Evolutionary conservation across 2,329 filamentous ascomycete genomes (phyloP), one percentile per base, ranked within the genome.

Genomic region (Sclerotinia trifoliorum): DNA sequence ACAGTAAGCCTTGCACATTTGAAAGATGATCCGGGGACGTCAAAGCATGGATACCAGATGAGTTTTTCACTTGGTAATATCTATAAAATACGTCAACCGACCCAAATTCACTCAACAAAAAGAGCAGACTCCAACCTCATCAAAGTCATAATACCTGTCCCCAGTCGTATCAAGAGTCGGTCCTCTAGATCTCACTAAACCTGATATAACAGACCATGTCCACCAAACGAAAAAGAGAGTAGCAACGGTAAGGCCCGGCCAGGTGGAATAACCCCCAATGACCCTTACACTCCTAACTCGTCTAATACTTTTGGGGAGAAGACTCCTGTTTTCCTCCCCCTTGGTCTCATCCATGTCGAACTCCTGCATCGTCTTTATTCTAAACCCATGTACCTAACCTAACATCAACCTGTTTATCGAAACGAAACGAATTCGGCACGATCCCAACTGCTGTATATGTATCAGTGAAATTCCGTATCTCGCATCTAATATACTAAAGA

Each of bases 1-100:
- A 83, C 79, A 10, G 80, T 82, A 13, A 83, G 77, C 29, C 81
- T 78, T 55, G 82, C 80, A 73, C 81, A 83, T 68, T 77, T 74
- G 66, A 79, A 77, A 7, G 3, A 32, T 11, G 56, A 54, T 32
- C 24, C 32, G 29, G 15, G 55, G 5, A 21, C 32, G 24, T 70
- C 70, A 70, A 78, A 79, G 72, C 82, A 84, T 60, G 79, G 78
- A 61, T 80, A 78, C 81, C 81, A 84, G 70, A 74, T 71, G 5
- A 84, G 78, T 65, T 81, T 79, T 70, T 80, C 75, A 70, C 78
- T 82, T n/a, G 82, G 80, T 8, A 73, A 73, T 65, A 84, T 83
- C 79, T 82, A 44, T 60, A 24, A 10, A 42, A 51, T 19, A 19
- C 46, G 24, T 67, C 24, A 67, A 49, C 21, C 26, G 26, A 63